Conservation (phyloP, 495 filamentous ascomycete genomes). For the Trichocladium antarcticum region DNA sequence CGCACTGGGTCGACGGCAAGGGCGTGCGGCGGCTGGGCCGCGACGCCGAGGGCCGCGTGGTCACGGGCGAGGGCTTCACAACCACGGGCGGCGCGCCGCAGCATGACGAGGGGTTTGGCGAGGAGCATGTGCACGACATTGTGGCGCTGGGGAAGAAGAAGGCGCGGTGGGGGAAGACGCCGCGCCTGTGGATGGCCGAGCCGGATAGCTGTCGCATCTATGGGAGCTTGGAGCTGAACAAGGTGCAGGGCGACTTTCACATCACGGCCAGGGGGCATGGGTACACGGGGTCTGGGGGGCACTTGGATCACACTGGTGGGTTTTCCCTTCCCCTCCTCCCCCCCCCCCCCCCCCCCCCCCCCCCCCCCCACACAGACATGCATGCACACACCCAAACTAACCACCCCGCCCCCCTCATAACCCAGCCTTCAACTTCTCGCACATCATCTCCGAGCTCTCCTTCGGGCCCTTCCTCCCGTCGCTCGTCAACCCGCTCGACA, state of each 20-base stretch:
- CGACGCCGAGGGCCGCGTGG: constrained; percentile 34
- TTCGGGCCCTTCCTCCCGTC: constrained; percentile 93
- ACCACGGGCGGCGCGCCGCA: constrained; percentile 29
- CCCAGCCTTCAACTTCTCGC: constrained; percentile 92
- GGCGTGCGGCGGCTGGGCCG: constrained; percentile 55
- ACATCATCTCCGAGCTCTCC: constrained; percentile 91
- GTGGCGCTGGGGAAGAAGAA: constrained; percentile 46
- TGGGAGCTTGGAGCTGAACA: constrained; percentile 82
- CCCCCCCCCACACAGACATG: not conserved
- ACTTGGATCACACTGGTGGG: constrained; percentile 76
- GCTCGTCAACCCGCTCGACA: constrained; percentile 88
- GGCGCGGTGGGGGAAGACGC: constrained; percentile 61
- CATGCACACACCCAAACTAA: not conserved
- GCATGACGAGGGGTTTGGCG: constrained; percentile 49
- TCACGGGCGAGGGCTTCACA: constrained; percentile 46
- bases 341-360: not conserved
- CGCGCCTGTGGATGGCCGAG: constrained; percentile 46
- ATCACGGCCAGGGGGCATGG: constrained; percentile 94
- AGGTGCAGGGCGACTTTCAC: constrained; percentile 97
- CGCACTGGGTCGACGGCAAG: constrained; percentile 63
- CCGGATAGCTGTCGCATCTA: constrained; percentile 70
- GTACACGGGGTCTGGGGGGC: constrained; percentile 65
- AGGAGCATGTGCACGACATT: constrained; percentile 66
- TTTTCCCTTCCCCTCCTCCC: constrained; percentile 4
- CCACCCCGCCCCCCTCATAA: not conserved